Evolutionary conservation across 2,329 filamentous ascomycete genomes (phyloP).

Genomic region (Chaetoscypha palmicola): DNA sequence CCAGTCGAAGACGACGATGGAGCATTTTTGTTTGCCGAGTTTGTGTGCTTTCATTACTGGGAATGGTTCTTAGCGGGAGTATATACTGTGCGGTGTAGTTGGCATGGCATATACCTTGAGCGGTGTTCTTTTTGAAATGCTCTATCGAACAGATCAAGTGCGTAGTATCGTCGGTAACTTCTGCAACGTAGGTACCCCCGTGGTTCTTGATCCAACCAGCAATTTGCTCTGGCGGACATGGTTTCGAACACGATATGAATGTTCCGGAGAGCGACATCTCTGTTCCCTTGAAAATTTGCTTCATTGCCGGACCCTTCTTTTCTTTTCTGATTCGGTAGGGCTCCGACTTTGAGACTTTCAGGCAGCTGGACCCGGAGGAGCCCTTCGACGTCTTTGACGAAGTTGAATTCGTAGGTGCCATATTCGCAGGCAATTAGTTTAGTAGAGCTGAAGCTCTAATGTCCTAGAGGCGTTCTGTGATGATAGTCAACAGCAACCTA

Average conservation of each 20-base stretch:
- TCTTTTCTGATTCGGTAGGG: too few relatives aligned
- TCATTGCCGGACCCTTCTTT: too few relatives aligned
- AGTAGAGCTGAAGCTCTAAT: too few relatives aligned
- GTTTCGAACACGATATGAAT: slow-evolving; percentile 35
- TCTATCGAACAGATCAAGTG: slow-evolving; percentile 64
- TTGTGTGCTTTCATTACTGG: slow-evolving; percentile 36
- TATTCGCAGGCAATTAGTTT: too few relatives aligned
- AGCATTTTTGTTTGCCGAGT: slow-evolving; percentile 29
- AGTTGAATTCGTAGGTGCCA: too few relatives aligned
- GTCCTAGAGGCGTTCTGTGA: too few relatives aligned
- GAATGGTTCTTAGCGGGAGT: too few relatives aligned
- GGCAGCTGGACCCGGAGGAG: too few relatives aligned
- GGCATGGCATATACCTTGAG: slow-evolving; percentile 22
- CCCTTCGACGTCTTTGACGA: too few relatives aligned
- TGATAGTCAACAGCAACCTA: too few relatives aligned
- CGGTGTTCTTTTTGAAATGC: slow-evolving; percentile 43
- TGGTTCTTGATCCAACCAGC: slow-evolving; percentile 57
- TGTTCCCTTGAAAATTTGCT: slow-evolving; percentile 43
- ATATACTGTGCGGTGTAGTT: too few relatives aligned
- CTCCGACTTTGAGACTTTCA: slow-evolving; percentile 6
- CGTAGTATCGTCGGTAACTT: slow-evolving; percentile 52
- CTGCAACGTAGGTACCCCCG: slow-evolving; percentile 49
- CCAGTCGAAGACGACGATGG: slow-evolving; percentile 42
- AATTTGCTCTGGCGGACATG: slow-evolving; percentile 48
- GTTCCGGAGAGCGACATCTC: slow-evolving; percentile 52